A percentile compares a stretch with the other conserved stretches of the same genome.
phyloP scores from a whole-genome alignment of 2,329 filamentous ascomycete species.

The Arthroderma sp. region DNA sequence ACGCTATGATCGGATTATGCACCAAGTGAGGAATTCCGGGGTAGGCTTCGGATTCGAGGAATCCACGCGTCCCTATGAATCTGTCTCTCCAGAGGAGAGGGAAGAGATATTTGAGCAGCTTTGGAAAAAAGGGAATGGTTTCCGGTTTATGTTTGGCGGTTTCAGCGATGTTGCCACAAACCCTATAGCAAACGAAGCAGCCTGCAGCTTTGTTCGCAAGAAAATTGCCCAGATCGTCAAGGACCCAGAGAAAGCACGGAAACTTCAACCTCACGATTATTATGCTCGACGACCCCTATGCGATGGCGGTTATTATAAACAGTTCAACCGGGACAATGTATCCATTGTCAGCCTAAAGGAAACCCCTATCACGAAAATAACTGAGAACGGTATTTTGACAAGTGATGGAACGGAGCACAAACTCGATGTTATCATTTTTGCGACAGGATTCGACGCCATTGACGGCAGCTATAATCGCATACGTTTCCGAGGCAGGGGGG shows the following conservation, averaged over 20 bases:
- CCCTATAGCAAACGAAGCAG: not conserved
- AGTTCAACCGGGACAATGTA: slow-evolving; percentile 48
- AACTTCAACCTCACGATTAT: slow-evolving; percentile 48
- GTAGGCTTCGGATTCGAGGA: too few species aligned
- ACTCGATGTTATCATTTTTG: slow-evolving; percentile 35
- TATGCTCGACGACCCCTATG: slow-evolving; percentile 46
- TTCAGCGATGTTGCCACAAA: slow-evolving; percentile 7
- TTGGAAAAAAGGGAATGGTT: slow-evolving; percentile 9
- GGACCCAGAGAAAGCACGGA: slow-evolving; percentile 37
- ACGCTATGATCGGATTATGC: slow-evolving; percentile 15
- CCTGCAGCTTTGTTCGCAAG: slow-evolving; percentile 22
- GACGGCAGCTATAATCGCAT: too few species aligned
- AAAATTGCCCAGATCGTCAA: slow-evolving; percentile 38
- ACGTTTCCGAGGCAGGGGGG: too few species aligned
- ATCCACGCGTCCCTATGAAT: too few species aligned
- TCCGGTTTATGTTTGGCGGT: not conserved
- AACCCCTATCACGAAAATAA: slow-evolving; percentile 37
- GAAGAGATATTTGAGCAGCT: slow-evolving; percentile 9
- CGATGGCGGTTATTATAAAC: slow-evolving; percentile 38
- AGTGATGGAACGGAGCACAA: slow-evolving; percentile 36
- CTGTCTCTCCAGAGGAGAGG: too few species aligned
- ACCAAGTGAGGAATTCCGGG: slow-evolving; percentile 16
- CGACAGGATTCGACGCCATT: slow-evolving; percentile 29
- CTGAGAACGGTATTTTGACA: slow-evolving; percentile 35
- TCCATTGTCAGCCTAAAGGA: slow-evolving; percentile 47